phyloP scores from a whole-genome alignment of 2,329 filamentous ascomycete species.

The Bipolaris bicolor region DNA sequence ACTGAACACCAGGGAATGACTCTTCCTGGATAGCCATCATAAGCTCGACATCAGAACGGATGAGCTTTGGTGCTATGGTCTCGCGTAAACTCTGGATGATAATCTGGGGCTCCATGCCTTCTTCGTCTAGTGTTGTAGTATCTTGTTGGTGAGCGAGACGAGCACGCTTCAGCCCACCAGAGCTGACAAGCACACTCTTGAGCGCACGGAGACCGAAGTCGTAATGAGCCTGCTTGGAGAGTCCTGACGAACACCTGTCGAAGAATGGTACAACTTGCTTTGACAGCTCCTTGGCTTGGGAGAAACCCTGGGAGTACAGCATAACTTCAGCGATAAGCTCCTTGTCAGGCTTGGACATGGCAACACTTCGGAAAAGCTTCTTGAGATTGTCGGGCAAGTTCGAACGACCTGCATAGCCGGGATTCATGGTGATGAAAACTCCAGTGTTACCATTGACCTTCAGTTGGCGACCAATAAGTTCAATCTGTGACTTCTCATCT shows the following conservation, averaged over 20 bases:
- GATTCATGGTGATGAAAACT: constrained; percentile 99
- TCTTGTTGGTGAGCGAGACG: constrained; percentile 65
- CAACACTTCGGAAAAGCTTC: constrained; percentile 98
- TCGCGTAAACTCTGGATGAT: constrained; percentile 98
- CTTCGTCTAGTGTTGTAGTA: constrained; percentile 67
- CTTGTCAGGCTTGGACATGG: constrained; percentile 99
- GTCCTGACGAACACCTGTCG: constrained; percentile 77
- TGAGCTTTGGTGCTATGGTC: constrained; percentile 96
- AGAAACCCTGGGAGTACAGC: constrained; percentile 99
- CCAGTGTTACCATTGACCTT: constrained; percentile 91
- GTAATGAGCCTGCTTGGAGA: constrained; percentile 98
- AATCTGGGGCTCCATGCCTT: constrained; percentile 90
- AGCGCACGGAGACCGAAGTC: constrained; percentile 97
- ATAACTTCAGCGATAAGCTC: constrained; percentile 99
- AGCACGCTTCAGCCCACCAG: constrained; percentile 90
- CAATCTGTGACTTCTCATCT: constrained; percentile 86
- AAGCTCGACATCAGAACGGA: constrained; percentile 86
- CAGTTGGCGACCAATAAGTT: constrained; percentile 89
- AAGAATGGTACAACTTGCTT: constrained; percentile 99
- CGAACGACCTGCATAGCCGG: constrained; percentile 95
- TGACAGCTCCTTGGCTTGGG: constrained; percentile 89
- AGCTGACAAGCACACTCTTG: constrained; percentile 98
- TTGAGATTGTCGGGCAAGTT: constrained; percentile 99
- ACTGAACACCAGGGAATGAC: constrained; percentile 91
- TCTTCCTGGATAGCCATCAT: constrained; percentile 83